phyloP scores from a whole-genome alignment of 306 rosid genomes.

The Morella rubra region DNA sequence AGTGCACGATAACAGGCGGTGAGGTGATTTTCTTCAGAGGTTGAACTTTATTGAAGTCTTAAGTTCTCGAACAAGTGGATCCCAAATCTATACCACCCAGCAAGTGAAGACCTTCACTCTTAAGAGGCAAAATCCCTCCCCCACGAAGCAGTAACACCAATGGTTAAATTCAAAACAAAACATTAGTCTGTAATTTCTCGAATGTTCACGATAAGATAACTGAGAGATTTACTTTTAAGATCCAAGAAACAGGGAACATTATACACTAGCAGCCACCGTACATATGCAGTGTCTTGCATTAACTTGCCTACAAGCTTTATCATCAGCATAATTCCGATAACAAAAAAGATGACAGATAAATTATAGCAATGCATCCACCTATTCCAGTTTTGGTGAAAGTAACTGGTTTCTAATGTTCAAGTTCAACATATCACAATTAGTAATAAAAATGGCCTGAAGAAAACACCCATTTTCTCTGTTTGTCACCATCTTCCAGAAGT shows the following conservation, averaged over 20 bases:
- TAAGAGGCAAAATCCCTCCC: too few species aligned
- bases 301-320: conserved; percentile 7
- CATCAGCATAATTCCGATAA: conserved; percentile 24
- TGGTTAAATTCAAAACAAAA: background rate
- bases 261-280: conserved; percentile 29
- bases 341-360: conserved; percentile 23
- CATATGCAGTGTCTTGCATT: conserved; percentile 31
- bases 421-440: conserved; percentile 35
- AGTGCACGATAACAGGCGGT: too few species aligned
- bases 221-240: background rate
- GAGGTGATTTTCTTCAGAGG: too few species aligned
- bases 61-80: too few species aligned
- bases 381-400: conserved; percentile 35
- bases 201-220: background rate
- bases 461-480: conserved; percentile 31
- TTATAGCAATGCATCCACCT: conserved; percentile 34
- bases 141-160: too few species aligned
- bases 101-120: too few species aligned
- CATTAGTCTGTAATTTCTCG: background rate
- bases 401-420: conserved; percentile 16
- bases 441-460: conserved; percentile 15
- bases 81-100: too few species aligned
- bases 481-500: conserved; percentile 33
- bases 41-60: too few species aligned
- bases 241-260: conserved; percentile 22